These are phyloP conservation scores for Ceratobasidium sp. DNA, from an alignment of 1,284 basidiomycete genomes.

Conservation along the genomic window DNA sequence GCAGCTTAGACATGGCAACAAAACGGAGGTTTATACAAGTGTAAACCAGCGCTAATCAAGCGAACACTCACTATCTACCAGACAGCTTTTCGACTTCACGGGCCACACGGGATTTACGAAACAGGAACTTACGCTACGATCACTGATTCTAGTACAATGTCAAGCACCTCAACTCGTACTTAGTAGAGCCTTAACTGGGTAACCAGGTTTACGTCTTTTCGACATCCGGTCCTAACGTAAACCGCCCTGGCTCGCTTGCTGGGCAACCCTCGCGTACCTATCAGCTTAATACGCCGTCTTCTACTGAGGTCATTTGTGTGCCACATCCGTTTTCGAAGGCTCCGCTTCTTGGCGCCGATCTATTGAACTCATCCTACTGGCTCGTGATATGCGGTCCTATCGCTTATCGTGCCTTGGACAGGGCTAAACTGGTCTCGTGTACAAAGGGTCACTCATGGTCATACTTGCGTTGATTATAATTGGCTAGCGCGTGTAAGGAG, in stretches of 20 bases:
- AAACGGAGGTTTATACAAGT: too few species aligned
- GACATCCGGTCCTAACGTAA: neutral
- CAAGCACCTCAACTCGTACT: too few species aligned
- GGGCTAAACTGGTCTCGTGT: conserved; percentile 5
- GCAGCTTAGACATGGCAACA: too few species aligned
- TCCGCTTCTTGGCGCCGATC: conserved; percentile 10
- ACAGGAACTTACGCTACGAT: too few species aligned
- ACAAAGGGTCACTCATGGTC: neutral
- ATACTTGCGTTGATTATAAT: neutral
- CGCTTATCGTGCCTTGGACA: neutral
- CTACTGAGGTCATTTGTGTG: conserved; percentile 13
- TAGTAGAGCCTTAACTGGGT: too few species aligned
- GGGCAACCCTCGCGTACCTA: conserved; percentile 2
- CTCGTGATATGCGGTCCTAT: neutral
- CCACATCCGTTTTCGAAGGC: neutral
- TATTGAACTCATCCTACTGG: neutral
- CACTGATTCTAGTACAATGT: too few species aligned
- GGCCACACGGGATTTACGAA: too few species aligned
- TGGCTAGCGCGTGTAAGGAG: neutral
- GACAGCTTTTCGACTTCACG: too few species aligned
- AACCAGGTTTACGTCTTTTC: too few species aligned
- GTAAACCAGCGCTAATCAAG: too few species aligned
- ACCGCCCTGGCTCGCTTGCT: neutral
- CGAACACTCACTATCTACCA: too few species aligned
- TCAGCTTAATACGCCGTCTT: neutral